phyloP scores from a whole-genome alignment of 177 flowering plant genomes.

The Vitis hybrid region DNA sequence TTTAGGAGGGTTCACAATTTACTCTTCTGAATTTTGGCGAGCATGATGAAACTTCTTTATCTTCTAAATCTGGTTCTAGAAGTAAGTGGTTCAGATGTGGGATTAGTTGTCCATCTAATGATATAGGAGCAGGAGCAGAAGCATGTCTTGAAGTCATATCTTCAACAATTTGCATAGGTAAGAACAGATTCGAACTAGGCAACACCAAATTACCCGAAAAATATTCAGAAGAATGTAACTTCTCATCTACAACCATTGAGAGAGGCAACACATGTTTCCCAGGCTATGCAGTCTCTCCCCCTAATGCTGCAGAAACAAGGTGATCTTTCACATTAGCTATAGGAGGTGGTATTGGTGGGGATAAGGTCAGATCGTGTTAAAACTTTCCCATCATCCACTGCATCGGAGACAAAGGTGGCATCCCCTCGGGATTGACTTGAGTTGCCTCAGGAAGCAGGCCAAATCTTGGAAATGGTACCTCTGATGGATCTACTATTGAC shows the following conservation, averaged over 20 bases:
- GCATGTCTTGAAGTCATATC: conserved; percentile 9
- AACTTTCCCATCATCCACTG: conserved; percentile 78
- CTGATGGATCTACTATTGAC: conserved; percentile 11
- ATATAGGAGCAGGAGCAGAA: not conserved
- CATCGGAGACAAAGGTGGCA: conserved; percentile 75
- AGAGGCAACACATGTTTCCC: conserved; percentile 16
- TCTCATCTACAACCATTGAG: conserved; percentile 17
- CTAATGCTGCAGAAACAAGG: conserved; percentile 7
- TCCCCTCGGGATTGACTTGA: conserved; percentile 27
- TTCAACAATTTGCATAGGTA: not conserved
- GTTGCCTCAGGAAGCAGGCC: conserved; percentile 20
- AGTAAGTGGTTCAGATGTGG: conserved; percentile 1
- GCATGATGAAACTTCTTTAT: conserved; percentile 5
- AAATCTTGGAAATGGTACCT: conserved; percentile 21
- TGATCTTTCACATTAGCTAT: conserved; percentile 24
- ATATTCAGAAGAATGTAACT: conserved; percentile 5
- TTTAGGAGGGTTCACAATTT: too few species aligned
- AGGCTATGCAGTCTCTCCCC: conserved; percentile 5
- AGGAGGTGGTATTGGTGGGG: conserved; percentile 17
- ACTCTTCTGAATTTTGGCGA: not conserved
- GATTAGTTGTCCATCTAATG: too few species aligned
- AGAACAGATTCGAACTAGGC: conserved; percentile 9
- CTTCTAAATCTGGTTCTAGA: conserved; percentile 15
- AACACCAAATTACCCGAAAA: conserved; percentile 3
- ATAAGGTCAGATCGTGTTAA: conserved; percentile 21